phyloP scores from a whole-genome alignment of 768 basidiomycete species.

The Asterophora lycoperdoides region DNA sequence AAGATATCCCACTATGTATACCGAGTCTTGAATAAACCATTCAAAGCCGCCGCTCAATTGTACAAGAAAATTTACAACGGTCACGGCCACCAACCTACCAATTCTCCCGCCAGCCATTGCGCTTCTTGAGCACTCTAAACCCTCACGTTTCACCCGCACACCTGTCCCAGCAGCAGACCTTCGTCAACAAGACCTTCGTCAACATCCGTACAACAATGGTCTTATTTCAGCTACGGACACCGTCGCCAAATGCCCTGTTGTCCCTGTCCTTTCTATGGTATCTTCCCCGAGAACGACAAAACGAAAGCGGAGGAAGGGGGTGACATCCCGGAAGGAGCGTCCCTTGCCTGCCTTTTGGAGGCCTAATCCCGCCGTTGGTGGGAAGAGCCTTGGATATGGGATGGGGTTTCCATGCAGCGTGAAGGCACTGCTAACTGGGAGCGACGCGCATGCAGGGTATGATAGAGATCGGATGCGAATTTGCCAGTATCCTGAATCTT shows the following conservation, averaged over 20 bases:
- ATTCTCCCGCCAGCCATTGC: conserved; percentile 22
- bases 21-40: background rate
- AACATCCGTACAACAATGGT: conserved; percentile 31
- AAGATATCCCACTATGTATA: background rate
- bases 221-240: conserved; percentile 3
- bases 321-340: conserved; percentile 20
- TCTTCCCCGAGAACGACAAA: background rate
- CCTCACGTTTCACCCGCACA: conserved; percentile 37
- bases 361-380: conserved; percentile 31
- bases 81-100: background rate
- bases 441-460: conserved; percentile 9
- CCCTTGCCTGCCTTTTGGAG: conserved; percentile 38
- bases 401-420: conserved; percentile 37
- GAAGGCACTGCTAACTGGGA: conserved; percentile 14
- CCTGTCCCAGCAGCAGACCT: conserved; percentile 29
- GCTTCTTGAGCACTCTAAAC: conserved; percentile 27
- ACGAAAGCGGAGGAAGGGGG: conserved; percentile 14
- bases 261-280: conserved; percentile 15
- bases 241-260: conserved; percentile 16
- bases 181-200: conserved; percentile 22
- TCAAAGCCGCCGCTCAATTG: conserved; percentile 1
- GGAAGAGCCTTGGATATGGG: conserved; percentile 40
- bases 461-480: conserved; percentile 18
- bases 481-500: background rate
- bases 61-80: background rate